These are phyloP conservation scores for Colletotrichum nymphaeae DNA, from an alignment of 2,329 filamentous ascomycete genomes.

Conservation along the genomic window DNA sequence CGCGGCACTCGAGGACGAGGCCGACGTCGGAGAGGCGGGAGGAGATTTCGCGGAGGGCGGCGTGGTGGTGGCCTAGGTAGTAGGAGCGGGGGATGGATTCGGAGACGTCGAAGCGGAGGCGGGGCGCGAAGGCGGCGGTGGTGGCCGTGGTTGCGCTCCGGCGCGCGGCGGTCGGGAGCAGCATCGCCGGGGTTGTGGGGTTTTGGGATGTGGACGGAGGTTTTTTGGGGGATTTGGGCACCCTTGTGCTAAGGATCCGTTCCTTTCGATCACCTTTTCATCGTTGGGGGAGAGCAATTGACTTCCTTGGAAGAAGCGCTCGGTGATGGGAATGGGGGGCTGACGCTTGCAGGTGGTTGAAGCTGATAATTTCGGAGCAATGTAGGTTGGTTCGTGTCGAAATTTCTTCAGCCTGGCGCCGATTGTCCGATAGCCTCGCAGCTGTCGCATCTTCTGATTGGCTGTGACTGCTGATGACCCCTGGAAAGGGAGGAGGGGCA, in stretches of 20 bases:
- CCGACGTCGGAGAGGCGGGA: constrained; percentile 82
- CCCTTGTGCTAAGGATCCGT: constrained; percentile 9
- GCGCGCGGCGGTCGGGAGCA: constrained; percentile 36
- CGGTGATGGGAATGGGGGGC: neutral
- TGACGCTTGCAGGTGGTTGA: neutral
- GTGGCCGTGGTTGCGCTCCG: neutral
- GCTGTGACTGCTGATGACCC: neutral
- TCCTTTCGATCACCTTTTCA: constrained; percentile 1
- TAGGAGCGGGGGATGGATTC: constrained; percentile 86
- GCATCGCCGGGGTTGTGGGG: constrained; percentile 9
- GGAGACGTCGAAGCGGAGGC: constrained; percentile 77
- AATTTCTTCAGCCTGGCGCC: constrained; percentile 31
- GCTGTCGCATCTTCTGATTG: constrained; percentile 14
- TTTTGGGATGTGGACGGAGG: neutral
- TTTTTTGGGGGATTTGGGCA: neutral
- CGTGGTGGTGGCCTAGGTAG: constrained; percentile 91
- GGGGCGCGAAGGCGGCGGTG: constrained; percentile 72
- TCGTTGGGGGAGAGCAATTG: neutral
- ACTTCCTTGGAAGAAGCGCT: neutral
- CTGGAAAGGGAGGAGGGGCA: constrained; percentile 12
- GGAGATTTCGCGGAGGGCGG: constrained; percentile 86
- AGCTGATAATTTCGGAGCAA: neutral
- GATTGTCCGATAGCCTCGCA: constrained; percentile 18
- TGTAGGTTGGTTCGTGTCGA: neutral
- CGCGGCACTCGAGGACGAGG: constrained; percentile 93